Percentiles rank a stretch among this genome's conserved stretches.
These are phyloP conservation scores for Obba rivulosa DNA, from an alignment of 768 basidiomycete species.

Conservation along the genomic window DNA sequence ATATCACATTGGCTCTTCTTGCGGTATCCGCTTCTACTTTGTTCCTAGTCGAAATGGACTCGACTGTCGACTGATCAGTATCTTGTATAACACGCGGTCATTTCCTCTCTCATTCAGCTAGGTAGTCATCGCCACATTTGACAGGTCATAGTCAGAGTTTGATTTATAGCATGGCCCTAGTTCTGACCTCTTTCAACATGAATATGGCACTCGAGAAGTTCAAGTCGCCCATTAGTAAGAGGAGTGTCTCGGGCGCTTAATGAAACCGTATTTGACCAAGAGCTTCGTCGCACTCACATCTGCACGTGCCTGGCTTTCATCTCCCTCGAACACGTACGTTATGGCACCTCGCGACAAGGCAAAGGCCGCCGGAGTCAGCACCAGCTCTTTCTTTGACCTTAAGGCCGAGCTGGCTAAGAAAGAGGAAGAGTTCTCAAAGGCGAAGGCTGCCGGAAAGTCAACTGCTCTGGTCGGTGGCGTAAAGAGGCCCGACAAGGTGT, in stretches of 20 bases:
- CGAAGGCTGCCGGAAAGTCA: conserved; percentile 54
- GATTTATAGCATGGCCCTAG: too few species aligned
- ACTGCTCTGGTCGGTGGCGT: conserved; percentile 53
- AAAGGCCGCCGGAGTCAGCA: conserved; percentile 64
- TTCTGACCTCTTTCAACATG: too few species aligned
- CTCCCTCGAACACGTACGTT: background rate
- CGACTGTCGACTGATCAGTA: background rate
- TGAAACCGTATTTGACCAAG: conserved; percentile 7
- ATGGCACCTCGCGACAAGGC: conserved; percentile 50
- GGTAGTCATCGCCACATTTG: too few species aligned
- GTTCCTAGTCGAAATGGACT: background rate
- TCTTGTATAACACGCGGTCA: background rate
- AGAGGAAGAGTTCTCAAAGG: conserved; percentile 60
- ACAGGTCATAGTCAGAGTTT: too few species aligned
- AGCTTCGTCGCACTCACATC: conserved; percentile 5
- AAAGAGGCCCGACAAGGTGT: conserved; percentile 68
- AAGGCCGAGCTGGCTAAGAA: conserved; percentile 50
- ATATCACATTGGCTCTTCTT: too few species aligned
- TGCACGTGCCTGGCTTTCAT: conserved; percentile 4
- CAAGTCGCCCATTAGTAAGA: too few species aligned
- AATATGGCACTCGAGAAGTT: too few species aligned
- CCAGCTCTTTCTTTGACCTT: conserved; percentile 78
- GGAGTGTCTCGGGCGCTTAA: too few species aligned
- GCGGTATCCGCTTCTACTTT: background rate
- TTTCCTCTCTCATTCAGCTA: background rate